Evolutionary conservation across 176 grass and related monocot genomes (phyloP).

Genomic region (Rhipidocladum racemiflorum): DNA sequence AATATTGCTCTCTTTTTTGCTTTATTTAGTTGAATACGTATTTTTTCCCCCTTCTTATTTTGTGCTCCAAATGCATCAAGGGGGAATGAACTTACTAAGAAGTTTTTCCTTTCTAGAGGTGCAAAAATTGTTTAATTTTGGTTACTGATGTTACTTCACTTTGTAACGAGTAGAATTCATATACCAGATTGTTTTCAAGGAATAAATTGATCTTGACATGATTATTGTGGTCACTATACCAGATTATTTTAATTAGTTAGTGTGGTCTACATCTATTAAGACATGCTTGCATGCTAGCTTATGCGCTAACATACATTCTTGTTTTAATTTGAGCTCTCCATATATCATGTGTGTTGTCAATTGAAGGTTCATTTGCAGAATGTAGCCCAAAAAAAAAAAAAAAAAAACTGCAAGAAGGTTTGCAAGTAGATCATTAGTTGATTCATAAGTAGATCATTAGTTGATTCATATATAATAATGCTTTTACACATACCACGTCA

Average conservation of each 20-base stretch:
- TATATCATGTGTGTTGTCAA: background rate
- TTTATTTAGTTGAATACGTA: conserved; percentile 15
- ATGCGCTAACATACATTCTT: background rate
- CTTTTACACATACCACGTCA: background rate
- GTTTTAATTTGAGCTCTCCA: background rate
- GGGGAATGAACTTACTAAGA: conserved; percentile 1
- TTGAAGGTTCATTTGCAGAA: background rate
- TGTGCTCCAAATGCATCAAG: conserved; percentile 14
- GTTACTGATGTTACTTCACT: conserved; percentile 2
- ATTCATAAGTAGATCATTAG: background rate
- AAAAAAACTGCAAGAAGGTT: background rate
- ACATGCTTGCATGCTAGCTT: background rate
- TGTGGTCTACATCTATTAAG: background rate
- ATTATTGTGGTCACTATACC: background rate
- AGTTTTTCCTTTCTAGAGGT: background rate
- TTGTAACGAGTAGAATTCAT: conserved; percentile 18
- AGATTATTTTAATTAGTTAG: background rate
- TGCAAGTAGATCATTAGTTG: background rate
- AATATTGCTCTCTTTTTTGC: conserved; percentile 5
- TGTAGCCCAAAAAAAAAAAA: no score
- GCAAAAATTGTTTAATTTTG: conserved; percentile 19
- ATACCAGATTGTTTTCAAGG: conserved; percentile 1
- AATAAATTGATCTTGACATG: conserved; percentile 3
- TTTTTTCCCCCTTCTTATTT: conserved; percentile 8
- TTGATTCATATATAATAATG: background rate